phyloP scores from a whole-genome alignment of 345 rosid species.

The Linum trigynum region DNA sequence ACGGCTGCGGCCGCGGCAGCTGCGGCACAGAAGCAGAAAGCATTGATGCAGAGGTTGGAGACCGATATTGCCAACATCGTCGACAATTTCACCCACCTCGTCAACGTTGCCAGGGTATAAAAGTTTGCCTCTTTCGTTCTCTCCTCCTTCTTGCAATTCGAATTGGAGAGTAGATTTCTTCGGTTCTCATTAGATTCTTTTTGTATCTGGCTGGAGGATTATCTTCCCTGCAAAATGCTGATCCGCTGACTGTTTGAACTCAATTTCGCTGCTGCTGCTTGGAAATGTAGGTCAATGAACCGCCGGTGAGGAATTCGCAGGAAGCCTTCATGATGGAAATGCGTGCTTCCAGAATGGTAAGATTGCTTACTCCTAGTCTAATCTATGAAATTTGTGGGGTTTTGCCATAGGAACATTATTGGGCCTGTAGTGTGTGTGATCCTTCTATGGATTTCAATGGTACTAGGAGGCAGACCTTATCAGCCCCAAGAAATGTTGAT shows the following conservation, averaged over 20 bases:
- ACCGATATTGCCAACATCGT: slow-evolving; percentile 68
- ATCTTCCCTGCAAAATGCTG: neutral
- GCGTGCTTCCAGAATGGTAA: slow-evolving; percentile 91
- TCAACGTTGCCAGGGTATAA: slow-evolving; percentile 60
- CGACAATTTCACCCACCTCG: slow-evolving; percentile 76
- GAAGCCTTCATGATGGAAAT: slow-evolving; percentile 92
- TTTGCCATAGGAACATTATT: neutral
- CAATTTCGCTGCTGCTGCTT: slow-evolving; percentile 6
- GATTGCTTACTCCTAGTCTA: neutral
- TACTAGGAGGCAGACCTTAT: neutral
- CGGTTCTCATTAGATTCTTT: too few relatives aligned
- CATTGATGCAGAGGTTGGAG: slow-evolving; percentile 73
- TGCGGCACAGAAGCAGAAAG: slow-evolving; percentile 83
- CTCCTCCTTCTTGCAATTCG: neutral
- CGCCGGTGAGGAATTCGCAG: slow-evolving; percentile 70
- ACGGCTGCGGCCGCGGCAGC: slow-evolving; percentile 73
- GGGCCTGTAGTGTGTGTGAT: neutral
- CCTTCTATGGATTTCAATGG: neutral
- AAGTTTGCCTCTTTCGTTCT: neutral
- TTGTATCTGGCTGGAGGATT: neutral
- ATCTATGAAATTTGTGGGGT: neutral
- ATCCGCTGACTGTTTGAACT: neutral
- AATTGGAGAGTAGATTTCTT: too few relatives aligned
- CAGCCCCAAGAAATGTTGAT: neutral
- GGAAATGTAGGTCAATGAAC: slow-evolving; percentile 53